A percentile compares a stretch with the other conserved stretches of the same genome.
phyloP scores from a whole-genome alignment of 192 early-diverging fungal genomes.

The Paraglomus brasilianum region DNA sequence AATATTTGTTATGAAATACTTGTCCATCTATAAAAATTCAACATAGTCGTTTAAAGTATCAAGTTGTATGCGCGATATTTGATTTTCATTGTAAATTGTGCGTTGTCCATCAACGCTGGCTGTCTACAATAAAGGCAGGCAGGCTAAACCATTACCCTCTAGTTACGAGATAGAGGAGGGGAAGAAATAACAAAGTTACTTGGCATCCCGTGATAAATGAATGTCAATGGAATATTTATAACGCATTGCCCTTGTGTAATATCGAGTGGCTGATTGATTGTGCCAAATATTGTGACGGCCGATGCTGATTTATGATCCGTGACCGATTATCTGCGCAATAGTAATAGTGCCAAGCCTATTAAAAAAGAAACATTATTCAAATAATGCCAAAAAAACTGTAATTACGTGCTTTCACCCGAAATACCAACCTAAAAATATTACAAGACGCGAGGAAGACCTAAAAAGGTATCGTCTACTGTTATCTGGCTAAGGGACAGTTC shows the following conservation, averaged over 20 bases:
- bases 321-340: conserved; percentile 17
- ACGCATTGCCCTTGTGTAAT: conserved; percentile 4
- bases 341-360: conserved; percentile 25
- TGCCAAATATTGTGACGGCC: neutral
- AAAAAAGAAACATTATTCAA: conserved; percentile 25
- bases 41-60: no score
- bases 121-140: no score
- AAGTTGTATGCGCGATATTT: no score
- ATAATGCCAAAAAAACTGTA: neutral
- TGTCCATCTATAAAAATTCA: no score
- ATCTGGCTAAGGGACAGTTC: no score
- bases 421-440: conserved; percentile 12
- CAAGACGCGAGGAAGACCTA: no score
- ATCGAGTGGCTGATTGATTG: neutral
- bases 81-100: no score
- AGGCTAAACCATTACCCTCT: no score
- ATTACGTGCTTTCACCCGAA: neutral
- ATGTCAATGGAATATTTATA: conserved; percentile 3
- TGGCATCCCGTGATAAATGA: conserved; percentile 23
- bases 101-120: no score
- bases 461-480: no score
- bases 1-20: no score
- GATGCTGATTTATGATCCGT: neutral
- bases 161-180: conserved; percentile 15
- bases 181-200: conserved; percentile 8